Evolutionary conservation across 169 alveolate genomes (phyloP), one percentile per base, ranked within the genome.

Genomic region (Plasmodium gonderi): DNA sequence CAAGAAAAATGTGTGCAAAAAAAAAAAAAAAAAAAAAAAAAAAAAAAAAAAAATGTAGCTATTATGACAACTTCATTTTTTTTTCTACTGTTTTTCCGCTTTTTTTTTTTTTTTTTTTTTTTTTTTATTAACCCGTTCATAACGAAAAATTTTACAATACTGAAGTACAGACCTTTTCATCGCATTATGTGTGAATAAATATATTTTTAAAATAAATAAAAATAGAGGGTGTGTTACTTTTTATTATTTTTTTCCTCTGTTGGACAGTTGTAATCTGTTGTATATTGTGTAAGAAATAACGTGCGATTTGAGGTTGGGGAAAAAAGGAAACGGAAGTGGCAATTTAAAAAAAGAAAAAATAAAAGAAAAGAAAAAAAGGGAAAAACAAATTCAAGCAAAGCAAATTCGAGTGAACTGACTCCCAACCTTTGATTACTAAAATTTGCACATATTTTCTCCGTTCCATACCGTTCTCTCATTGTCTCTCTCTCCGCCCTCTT

Each of bases 31-130:
- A 65, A 65, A 65, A 45, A 45, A 45, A 29, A 20, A 60, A 11
- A 65, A 65, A 65, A 65, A 65, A 65, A 65, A 65, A 65, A 65
- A 65, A 65, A 65, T n/a, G n/a, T n/a, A n/a, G n/a, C n/a, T n/a
- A n/a, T n/a, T n/a, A n/a, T n/a, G n/a, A n/a, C n/a, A n/a, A 47
- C 64, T 47, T 47, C 64, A 1, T 47, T 47, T 47, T 17, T 47
- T 12, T 3, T 17, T 12, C 38, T 65, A 17, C 4, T 23, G 23
- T 29, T 65, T 17, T 65, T 17, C 12, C 8, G 31, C 8, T 65
- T 6, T 65, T 65, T 65, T 65, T 65, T 65, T 9, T 65, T 65
- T 65, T 65, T 65, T 65, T 65, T 65, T 65, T 68, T 33, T 29
- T 68, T 51, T 54, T 54, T 54, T 54, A 17, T 17, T 54, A 17